Evolutionary conservation across 441 rosid species (phyloP).

Genomic region (Mallotus repandus): DNA sequence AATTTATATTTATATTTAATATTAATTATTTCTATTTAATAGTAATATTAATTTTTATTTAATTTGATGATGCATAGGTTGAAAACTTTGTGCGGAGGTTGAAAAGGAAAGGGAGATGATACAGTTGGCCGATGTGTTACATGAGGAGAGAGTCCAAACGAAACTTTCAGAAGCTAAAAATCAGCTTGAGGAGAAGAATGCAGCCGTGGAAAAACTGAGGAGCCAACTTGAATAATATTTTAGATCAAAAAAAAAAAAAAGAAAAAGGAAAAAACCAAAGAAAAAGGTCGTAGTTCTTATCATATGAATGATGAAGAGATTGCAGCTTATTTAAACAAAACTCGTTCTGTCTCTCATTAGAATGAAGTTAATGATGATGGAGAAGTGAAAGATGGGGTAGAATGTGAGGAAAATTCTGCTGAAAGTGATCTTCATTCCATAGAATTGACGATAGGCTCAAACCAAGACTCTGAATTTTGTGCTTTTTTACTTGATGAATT

Average conservation of each 20-base stretch:
- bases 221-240: conserved; percentile 78
- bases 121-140: conserved; percentile 67
- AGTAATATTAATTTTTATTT: too few relatives aligned
- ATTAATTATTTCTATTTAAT: too few relatives aligned
- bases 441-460: conserved; percentile 58
- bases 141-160: conserved; percentile 76
- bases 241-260: too few relatives aligned
- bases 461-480: too few relatives aligned
- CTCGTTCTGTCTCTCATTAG: conserved; percentile 39
- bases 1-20: too few relatives aligned
- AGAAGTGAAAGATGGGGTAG: conserved; percentile 63
- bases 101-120: conserved; percentile 87
- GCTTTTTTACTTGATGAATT: too few relatives aligned
- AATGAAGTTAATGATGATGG: conserved; percentile 51
- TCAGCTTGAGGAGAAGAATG: conserved; percentile 77
- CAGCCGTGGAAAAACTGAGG: conserved; percentile 72
- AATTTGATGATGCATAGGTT: too few relatives aligned
- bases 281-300: conserved; percentile 44
- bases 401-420: conserved; percentile 54
- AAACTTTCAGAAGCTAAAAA: conserved; percentile 78
- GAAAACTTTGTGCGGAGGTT: conserved; percentile 54
- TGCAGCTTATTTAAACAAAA: conserved; percentile 50
- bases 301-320: conserved; percentile 47
- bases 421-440: conserved; percentile 90
- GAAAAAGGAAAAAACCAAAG: conserved; percentile 60